A percentile compares a stretch with the other conserved stretches of the same genome.
Evolutionary conservation across 2,329 filamentous ascomycete genomes (phyloP).

Genomic region (Arthroderma sp.): DNA sequence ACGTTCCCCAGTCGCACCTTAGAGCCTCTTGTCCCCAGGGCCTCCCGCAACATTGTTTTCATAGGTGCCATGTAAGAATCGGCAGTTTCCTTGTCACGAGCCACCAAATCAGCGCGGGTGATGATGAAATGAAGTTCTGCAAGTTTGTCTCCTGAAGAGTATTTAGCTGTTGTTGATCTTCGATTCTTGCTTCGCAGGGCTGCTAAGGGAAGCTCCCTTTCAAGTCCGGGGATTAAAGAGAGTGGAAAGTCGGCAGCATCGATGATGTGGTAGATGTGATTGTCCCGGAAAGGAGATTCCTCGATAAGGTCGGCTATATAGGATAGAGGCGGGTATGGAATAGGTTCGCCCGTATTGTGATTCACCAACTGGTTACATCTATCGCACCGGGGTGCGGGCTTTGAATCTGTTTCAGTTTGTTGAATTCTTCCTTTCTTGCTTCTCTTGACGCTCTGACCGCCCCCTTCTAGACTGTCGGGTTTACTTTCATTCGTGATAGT

Average conservation of each 20-base stretch:
- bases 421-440: no score
- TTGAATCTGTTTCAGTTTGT: no score
- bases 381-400: conserved; percentile 54
- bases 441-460: no score
- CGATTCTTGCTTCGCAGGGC: conserved; percentile 69
- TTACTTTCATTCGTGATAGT: no score
- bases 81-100: conserved; percentile 69
- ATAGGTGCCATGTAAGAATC: conserved; percentile 79
- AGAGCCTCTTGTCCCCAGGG: conserved; percentile 53
- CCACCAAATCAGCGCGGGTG: conserved; percentile 74
- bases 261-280: conserved; percentile 89
- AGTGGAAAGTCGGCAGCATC: conserved; percentile 96
- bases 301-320: conserved; percentile 71
- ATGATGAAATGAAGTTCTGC: conserved; percentile 86
- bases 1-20: conserved; percentile 79
- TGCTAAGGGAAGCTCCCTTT: conserved; percentile 55
- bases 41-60: conserved; percentile 59
- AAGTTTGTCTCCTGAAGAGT: conserved; percentile 52
- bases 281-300: conserved; percentile 78
- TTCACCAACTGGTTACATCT: conserved; percentile 74
- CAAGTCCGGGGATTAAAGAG: conserved; percentile 70
- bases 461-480: no score
- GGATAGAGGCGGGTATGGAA: conserved; percentile 67
- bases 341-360: conserved; percentile 57
- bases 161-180: conserved; percentile 55